Percentiles rank a stretch among this genome's conserved stretches.
phyloP scores from a whole-genome alignment of 2,329 filamentous ascomycete genomes.

The Colletotrichum aenigma region DNA sequence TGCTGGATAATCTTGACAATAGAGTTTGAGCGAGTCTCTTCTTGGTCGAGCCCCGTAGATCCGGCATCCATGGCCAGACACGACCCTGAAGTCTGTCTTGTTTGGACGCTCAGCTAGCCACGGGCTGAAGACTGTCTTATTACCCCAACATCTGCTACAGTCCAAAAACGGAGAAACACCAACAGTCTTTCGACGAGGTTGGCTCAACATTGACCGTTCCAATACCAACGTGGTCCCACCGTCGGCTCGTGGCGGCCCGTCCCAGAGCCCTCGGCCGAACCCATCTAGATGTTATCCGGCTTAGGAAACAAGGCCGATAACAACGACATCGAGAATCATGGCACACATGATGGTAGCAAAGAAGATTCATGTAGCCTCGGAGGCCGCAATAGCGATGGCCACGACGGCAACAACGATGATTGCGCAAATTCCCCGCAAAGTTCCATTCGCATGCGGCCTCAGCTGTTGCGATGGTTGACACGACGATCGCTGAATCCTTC shows the following conservation, averaged over 20 bases:
- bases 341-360: rapidly evolving
- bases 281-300: rapidly evolving
- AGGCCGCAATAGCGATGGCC: rapidly evolving
- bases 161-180: neutral
- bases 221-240: neutral
- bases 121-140: neutral
- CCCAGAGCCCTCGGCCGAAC: rapidly evolving
- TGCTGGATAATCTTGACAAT: neutral
- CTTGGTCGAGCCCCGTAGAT: rapidly evolving
- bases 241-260: neutral
- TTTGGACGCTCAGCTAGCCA: neutral
- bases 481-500: neutral
- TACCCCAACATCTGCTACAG: neutral
- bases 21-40: neutral
- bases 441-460: neutral
- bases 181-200: neutral
- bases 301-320: neutral
- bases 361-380: rapidly evolving
- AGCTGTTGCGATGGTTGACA: neutral
- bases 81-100: neutral
- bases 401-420: neutral
- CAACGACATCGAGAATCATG: rapidly evolving
- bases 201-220: neutral
- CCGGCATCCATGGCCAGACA: neutral
- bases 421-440: neutral